Percentiles rank a stretch among this genome's conserved stretches.
Evolutionary conservation across 768 basidiomycete genomes (phyloP).

Genomic region (Lentinula sp.): DNA sequence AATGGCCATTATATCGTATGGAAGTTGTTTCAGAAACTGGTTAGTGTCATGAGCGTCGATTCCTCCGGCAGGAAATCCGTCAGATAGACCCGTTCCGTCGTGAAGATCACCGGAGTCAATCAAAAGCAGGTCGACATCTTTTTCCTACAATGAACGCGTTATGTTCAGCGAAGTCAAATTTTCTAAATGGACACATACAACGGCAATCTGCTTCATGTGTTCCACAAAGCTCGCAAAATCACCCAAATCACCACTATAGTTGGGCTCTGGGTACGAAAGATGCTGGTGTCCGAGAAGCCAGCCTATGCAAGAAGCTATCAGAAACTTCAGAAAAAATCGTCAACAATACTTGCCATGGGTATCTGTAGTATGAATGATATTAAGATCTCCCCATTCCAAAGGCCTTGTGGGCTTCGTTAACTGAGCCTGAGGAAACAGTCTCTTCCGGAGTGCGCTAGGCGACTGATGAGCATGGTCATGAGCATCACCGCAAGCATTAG

Average conservation of each 20-base stretch:
- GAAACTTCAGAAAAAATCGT: neutral
- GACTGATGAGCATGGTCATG: slow-evolving; percentile 18
- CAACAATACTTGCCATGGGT: slow-evolving; percentile 37
- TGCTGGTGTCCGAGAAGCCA: slow-evolving; percentile 87
- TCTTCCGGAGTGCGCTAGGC: slow-evolving; percentile 19
- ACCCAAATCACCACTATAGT: slow-evolving; percentile 69
- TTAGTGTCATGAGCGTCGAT: slow-evolving; percentile 76
- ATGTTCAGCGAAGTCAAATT: neutral
- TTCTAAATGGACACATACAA: slow-evolving; percentile 8
- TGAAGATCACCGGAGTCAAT: slow-evolving; percentile 78
- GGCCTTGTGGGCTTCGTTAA: slow-evolving; percentile 58
- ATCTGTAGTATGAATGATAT: slow-evolving; percentile 84
- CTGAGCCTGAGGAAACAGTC: slow-evolving; percentile 32
- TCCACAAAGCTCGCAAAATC: slow-evolving; percentile 80
- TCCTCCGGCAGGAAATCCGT: slow-evolving; percentile 65
- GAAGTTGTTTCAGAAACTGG: slow-evolving; percentile 62
- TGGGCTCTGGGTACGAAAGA: slow-evolving; percentile 63
- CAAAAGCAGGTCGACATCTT: slow-evolving; percentile 77
- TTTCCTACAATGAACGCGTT: slow-evolving; percentile 29
- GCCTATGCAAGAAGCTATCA: slow-evolving; percentile 16
- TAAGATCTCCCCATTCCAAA: slow-evolving; percentile 85
- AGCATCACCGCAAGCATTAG: slow-evolving; percentile 20
- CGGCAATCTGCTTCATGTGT: slow-evolving; percentile 74
- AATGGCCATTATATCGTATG: slow-evolving; percentile 79
- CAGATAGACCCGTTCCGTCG: slow-evolving; percentile 76